Evolutionary conservation across 306 rosid species (phyloP).

Genomic region (Glycine latifolia): DNA sequence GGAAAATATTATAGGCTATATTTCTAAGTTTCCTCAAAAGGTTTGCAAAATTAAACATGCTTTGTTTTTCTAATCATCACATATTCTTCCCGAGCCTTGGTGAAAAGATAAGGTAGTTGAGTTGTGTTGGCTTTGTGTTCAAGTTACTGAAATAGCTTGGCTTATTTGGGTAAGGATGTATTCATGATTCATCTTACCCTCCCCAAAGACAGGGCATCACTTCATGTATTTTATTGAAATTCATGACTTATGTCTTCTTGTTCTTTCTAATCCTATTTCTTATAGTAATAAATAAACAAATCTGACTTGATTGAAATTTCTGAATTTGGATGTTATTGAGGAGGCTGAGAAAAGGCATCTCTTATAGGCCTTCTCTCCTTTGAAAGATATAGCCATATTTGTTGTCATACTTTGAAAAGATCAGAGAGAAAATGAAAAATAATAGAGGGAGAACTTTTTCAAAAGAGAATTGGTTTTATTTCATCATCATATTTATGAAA

Average conservation of each 20-base stretch:
- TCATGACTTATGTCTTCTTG: too few species aligned
- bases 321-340: neutral
- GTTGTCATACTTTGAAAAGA: neutral
- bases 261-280: too few species aligned
- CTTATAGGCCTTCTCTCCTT: neutral
- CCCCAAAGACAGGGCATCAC: too few species aligned
- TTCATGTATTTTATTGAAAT: too few species aligned
- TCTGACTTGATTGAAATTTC: neutral
- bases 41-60: slow-evolving; percentile 52
- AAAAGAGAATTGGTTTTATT: too few species aligned
- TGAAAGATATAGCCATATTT: neutral
- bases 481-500: too few species aligned
- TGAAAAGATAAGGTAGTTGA: neutral
- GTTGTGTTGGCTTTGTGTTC: neutral
- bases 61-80: neutral
- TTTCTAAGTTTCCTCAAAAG: slow-evolving; percentile 84
- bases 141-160: neutral
- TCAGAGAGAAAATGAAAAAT: too few species aligned
- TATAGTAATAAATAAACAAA: neutral
- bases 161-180: too few species aligned
- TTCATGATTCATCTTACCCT: too few species aligned
- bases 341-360: slow-evolving; percentile 9
- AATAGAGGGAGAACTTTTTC: too few species aligned
- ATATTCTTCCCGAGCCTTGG: neutral
- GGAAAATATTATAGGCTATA: slow-evolving; percentile 52